Base-by-base conservation (phyloP, 768 basidiomycete species). In the Trametes elegans region DNA sequence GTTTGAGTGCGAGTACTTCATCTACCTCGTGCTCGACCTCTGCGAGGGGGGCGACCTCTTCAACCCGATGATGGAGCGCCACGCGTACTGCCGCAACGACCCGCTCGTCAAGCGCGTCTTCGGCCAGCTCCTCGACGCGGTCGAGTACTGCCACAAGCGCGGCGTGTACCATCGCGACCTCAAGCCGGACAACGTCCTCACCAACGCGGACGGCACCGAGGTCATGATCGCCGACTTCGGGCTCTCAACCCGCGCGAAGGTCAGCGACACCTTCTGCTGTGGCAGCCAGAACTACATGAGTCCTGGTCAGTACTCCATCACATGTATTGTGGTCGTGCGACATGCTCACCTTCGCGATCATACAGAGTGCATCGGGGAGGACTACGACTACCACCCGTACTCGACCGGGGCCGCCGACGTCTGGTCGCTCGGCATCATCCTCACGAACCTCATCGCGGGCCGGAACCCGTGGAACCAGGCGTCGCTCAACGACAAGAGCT, bases 21-120 rank as follows among this genome's bases (percentile, higher is more conserved):
- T 90, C 64, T 93, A 86, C 71, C 78, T 94, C 60, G 79, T 88
- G 27, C 71, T 85, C 58, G 83, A 85, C 53, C 72, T 62, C 55
- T 66, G 68, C 61, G 43, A 53, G 10, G 68, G 66, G 32, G 80
- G 80, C 39, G 80, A 81, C 62, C 65, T 82, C 52, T 79, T 77
- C 63, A 74, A 48, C 66, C 70, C 72, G 16, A 74, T 79, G 71
- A 75, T 77, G 61, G 65, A 66, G 31, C 49, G 60, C 10, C 58
- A 56, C 44, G 43, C 65, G 58, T 79, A 74, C 57, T 50, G 69
- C 47, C 74, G 79, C 40, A 68, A 79, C 58, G 77, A 79, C 67
- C 64, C 62, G 5, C 69, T 80, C 57, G 73, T 81, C 67, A 75
- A 72, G 53, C 61, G 65, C 28, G 75, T 80, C 50, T 84, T 81